phyloP scores from a whole-genome alignment of 2,329 filamentous ascomycete species.

The Alternaria sp. region DNA sequence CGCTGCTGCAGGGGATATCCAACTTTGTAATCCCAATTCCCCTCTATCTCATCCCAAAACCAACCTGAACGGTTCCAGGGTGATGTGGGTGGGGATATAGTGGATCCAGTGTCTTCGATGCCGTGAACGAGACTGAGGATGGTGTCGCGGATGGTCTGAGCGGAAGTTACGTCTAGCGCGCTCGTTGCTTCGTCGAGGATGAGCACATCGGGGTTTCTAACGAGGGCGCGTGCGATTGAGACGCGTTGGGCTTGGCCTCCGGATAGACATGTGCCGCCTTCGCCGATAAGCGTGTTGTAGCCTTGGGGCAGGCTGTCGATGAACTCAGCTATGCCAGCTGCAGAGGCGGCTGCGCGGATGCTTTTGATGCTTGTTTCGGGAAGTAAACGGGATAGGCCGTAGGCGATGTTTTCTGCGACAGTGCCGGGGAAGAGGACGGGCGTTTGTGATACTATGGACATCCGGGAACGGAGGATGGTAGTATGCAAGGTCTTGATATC shows the following conservation, averaged over 20 bases:
- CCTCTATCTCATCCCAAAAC: slow-evolving; percentile 13
- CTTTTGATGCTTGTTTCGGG: slow-evolving; percentile 52
- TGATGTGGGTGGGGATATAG: neutral
- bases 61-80: slow-evolving; percentile 9
- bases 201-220: slow-evolving; percentile 72
- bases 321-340: slow-evolving; percentile 77
- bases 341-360: slow-evolving; percentile 59
- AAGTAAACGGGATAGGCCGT: slow-evolving; percentile 69
- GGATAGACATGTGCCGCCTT: slow-evolving; percentile 74
- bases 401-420: slow-evolving; percentile 81
- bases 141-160: slow-evolving; percentile 68
- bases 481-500: slow-evolving; percentile 67
- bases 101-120: neutral
- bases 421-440: slow-evolving; percentile 80
- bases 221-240: slow-evolving; percentile 79
- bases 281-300: slow-evolving; percentile 76
- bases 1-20: neutral
- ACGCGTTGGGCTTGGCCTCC: slow-evolving; percentile 85
- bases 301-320: slow-evolving; percentile 72
- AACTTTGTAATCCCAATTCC: slow-evolving; percentile 18
- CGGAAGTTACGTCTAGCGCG: slow-evolving; percentile 74
- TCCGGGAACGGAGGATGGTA: slow-evolving; percentile 62
- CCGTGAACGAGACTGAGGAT: slow-evolving; percentile 60
- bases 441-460: slow-evolving; percentile 73
- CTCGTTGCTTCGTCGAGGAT: slow-evolving; percentile 89